phyloP scores from a whole-genome alignment of 2,329 filamentous ascomycete species.

The Cephalotrichum gorgonifer region DNA sequence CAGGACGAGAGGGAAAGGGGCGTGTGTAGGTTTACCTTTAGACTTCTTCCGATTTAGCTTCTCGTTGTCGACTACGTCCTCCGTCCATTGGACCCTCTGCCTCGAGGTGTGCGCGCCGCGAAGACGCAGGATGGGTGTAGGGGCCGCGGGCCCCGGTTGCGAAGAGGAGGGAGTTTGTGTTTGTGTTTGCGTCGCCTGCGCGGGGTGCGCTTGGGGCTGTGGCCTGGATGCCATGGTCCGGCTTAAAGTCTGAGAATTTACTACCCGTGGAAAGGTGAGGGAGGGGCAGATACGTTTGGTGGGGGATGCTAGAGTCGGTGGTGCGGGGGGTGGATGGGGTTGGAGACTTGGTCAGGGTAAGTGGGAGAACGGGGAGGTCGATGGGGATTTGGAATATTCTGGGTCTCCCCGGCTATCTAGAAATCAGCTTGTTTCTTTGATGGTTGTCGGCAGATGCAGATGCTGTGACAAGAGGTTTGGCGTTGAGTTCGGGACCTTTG shows the following conservation, averaged over 20 bases:
- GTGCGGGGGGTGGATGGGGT: background rate
- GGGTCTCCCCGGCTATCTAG: background rate
- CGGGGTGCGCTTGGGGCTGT: background rate
- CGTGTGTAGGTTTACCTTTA: slow-evolving; percentile 61
- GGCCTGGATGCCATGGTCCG: background rate
- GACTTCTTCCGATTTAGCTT: slow-evolving; percentile 87
- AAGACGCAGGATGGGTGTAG: slow-evolving; percentile 33
- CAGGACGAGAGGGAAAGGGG: background rate
- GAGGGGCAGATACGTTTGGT: too few species aligned
- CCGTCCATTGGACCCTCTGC: slow-evolving; percentile 79
- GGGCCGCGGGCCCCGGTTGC: background rate
- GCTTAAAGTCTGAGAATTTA: too few species aligned
- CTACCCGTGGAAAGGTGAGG: too few species aligned
- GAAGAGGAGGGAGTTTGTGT: background rate
- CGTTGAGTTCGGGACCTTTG: too few species aligned
- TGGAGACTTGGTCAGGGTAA: background rate
- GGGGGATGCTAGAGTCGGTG: background rate
- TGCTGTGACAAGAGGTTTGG: too few species aligned
- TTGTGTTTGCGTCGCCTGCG: slow-evolving; percentile 1
- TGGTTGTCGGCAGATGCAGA: too few species aligned
- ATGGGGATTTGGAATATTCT: background rate
- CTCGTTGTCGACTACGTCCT: slow-evolving; percentile 91
- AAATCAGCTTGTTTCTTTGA: background rate
- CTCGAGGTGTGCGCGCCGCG: slow-evolving; percentile 36
- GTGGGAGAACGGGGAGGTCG: background rate